Base-by-base conservation (phyloP, 257 asterid species). In the Knoxia roxburghii region DNA sequence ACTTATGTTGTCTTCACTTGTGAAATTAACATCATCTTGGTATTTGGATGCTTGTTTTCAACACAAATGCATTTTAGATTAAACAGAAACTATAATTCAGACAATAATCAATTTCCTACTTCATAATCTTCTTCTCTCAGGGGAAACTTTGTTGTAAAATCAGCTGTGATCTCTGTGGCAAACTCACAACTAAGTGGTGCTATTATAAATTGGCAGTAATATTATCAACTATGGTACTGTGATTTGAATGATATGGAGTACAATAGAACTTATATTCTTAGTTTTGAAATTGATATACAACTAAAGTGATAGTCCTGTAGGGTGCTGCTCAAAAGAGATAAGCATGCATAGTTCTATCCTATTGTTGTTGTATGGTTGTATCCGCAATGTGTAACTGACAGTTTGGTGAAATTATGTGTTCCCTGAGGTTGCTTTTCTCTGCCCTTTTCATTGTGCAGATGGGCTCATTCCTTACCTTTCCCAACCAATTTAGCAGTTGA, bases 401-500 rank as follows among this genome's bases (percentile, higher is more conserved):
- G 26, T 48, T 33, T 65, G 18, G 32, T 35, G 14, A 8, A 12
- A 35, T 60, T 60, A 9, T 37, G 29, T 15, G 49, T n/a, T 65
- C 14, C 29, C 52, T 43, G 29, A 24, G 57, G 23, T 65, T 49
- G 49, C 24, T 32, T 51, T 65, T 1, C 26, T 37, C 6, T 30
- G 30, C 35, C 9, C 21, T 26, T 68, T 6, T 51, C 18, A 35
- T 59, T 59, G 45, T 39, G 3, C 89, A 91, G 96, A 76, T 80
- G 61, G 26, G 69, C 60, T 78, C 87, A 80, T 73, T 84, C 88
- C n/a, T 60, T 85, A 55, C 79, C 96, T 46, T 94, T 94, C 67
- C 91, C 90, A 4, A 83, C 97, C 8, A 66, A 50, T 49, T 79
- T 90, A 65, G 77, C 80, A 56, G 93, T 78, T 26, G 96, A 90